Conservation (phyloP, 306 rosid species). For the Corylus heterophylla region DNA sequence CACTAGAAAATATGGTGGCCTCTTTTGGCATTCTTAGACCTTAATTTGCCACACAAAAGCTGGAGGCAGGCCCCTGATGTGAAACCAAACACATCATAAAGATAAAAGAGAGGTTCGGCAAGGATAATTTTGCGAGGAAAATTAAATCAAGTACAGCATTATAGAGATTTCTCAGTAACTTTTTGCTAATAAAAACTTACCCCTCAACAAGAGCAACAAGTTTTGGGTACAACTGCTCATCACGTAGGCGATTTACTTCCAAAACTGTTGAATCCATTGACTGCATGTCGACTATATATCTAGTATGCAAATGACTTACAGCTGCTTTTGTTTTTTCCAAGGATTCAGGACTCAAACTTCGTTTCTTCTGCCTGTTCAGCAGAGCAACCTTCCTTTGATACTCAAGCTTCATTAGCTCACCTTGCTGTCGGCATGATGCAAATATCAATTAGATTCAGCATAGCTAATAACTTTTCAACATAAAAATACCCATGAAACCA, state of each 20-base stretch:
- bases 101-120: not conserved
- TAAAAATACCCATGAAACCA: not conserved
- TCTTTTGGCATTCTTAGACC: not conserved
- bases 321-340: slow-evolving; percentile 86
- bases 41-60: not conserved
- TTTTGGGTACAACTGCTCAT: slow-evolving; percentile 74
- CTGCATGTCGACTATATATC: slow-evolving; percentile 92
- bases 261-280: slow-evolving; percentile 87
- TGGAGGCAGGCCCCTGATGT: slow-evolving; percentile 6
- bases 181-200: slow-evolving; percentile 42
- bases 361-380: slow-evolving; percentile 78
- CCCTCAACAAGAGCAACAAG: slow-evolving; percentile 66
- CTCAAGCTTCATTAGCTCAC: slow-evolving; percentile 85
- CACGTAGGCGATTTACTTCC: slow-evolving; percentile 78
- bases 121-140: not conserved
- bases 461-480: slow-evolving; percentile 9
- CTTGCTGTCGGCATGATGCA: slow-evolving; percentile 57
- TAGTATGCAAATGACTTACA: slow-evolving; percentile 82
- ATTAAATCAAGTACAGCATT: not conserved
- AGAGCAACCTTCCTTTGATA: slow-evolving; percentile 75
- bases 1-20: not conserved
- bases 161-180: not conserved
- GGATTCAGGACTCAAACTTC: slow-evolving; percentile 61
- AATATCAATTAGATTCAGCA: not conserved
- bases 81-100: slow-evolving; percentile 22